phyloP scores from a whole-genome alignment of 306 rosid species.

The Lathyrus oleraceus region DNA sequence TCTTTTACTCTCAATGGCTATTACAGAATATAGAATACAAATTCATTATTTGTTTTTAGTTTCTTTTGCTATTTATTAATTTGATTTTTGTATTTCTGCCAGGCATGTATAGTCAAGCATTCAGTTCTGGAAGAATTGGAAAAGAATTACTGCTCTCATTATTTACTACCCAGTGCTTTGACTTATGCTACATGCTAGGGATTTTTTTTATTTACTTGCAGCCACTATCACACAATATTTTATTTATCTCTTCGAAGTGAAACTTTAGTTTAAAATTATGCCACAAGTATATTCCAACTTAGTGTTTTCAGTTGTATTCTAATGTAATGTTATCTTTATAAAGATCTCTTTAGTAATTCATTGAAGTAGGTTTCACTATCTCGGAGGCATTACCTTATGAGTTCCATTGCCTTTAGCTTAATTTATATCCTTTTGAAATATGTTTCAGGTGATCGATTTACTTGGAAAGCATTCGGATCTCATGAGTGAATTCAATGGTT shows the following conservation, averaged over 20 bases:
- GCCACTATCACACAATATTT: neutral
- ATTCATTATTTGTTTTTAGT: constrained; percentile 21
- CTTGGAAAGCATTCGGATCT: constrained; percentile 92
- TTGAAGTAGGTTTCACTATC: neutral
- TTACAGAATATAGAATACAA: neutral
- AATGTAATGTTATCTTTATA: neutral
- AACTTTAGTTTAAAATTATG: neutral
- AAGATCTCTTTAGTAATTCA: neutral
- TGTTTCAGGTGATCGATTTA: constrained; percentile 80
- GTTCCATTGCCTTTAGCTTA: constrained; percentile 8
- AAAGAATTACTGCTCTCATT: neutral
- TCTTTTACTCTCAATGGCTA: neutral
- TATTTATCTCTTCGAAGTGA: neutral
- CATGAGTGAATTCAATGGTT: constrained; percentile 87
- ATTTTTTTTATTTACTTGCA: neutral
- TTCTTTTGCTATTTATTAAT: constrained; percentile 24
- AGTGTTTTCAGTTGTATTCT: neutral
- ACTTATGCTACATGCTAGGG: constrained; percentile 8
- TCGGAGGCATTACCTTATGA: neutral
- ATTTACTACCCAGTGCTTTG: constrained; percentile 19
- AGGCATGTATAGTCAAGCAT: constrained; percentile 81
- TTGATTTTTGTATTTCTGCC: constrained; percentile 41
- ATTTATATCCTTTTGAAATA: constrained; percentile 30
- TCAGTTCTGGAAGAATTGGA: constrained; percentile 40
- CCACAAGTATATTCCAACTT: neutral